These are phyloP conservation scores for Postia placenta DNA, from an alignment of 768 basidiomycete genomes.

Conservation along the genomic window DNA sequence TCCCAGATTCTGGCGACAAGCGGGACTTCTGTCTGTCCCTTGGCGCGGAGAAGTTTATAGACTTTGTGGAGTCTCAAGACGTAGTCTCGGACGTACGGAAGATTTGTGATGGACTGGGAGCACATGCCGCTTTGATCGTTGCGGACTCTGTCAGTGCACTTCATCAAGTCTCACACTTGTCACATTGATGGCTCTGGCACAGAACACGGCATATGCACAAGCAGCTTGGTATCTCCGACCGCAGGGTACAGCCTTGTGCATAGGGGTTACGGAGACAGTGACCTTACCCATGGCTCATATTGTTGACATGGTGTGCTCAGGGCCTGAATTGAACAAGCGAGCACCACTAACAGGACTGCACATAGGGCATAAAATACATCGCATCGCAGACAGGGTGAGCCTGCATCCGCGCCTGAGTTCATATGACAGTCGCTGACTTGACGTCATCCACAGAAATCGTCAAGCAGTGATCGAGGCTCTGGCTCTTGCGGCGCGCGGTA, in stretches of 20 bases:
- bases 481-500: conserved; percentile 59
- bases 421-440: not conserved
- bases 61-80: conserved; percentile 60
- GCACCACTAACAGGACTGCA: too few relatives aligned
- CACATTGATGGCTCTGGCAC: too few relatives aligned
- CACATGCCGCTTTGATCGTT: conserved; percentile 60
- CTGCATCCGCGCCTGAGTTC: too few relatives aligned
- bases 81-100: conserved; percentile 54
- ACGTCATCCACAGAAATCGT: conserved; percentile 41
- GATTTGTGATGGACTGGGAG: conserved; percentile 55
- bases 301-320: conserved; percentile 37
- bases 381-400: conserved; percentile 3
- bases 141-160: conserved; percentile 30
- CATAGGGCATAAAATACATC: conserved; percentile 4
- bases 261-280: conserved; percentile 52
- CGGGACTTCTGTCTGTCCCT: conserved; percentile 46
- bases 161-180: too few relatives aligned
- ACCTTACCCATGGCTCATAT: conserved; percentile 62
- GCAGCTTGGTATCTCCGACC: conserved; percentile 66
- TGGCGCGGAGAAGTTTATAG: conserved; percentile 69
- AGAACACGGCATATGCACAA: conserved; percentile 31
- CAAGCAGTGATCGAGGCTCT: conserved; percentile 78
- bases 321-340: too few relatives aligned
- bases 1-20: conserved; percentile 64
- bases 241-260: conserved; percentile 66